Evolutionary conservation across 2,329 filamentous ascomycete genomes (phyloP).

Genomic region (Scytalidium sp.): DNA sequence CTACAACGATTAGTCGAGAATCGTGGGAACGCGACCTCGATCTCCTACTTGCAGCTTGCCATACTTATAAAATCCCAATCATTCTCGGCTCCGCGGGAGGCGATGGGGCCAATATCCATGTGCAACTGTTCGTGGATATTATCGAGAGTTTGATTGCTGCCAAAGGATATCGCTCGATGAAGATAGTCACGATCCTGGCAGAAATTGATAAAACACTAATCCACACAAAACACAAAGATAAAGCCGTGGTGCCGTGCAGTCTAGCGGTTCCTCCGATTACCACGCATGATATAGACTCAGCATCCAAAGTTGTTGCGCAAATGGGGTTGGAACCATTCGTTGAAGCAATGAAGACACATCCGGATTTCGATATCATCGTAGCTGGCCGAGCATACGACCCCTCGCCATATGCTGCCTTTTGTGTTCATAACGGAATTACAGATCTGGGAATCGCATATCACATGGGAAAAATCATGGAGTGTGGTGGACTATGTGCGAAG

Average conservation of each 20-base stretch:
- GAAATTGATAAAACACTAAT: slow-evolving; percentile 33
- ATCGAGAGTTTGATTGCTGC: slow-evolving; percentile 26
- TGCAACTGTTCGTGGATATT: slow-evolving; percentile 34
- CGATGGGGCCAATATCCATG: slow-evolving; percentile 42
- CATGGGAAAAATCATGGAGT: slow-evolving; percentile 56
- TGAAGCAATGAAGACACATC: slow-evolving; percentile 33
- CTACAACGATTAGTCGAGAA: slow-evolving; percentile 36
- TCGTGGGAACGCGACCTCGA: slow-evolving; percentile 31
- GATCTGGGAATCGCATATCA: slow-evolving; percentile 26
- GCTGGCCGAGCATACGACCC: slow-evolving; percentile 35
- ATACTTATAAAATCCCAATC: too few relatives aligned
- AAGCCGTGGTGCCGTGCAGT: slow-evolving; percentile 34
- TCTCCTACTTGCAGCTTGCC: slow-evolving; percentile 32
- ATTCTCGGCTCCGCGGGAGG: slow-evolving; percentile 44
- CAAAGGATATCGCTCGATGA: background rate
- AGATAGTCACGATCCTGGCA: slow-evolving; percentile 35
- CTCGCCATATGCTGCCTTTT: slow-evolving; percentile 35
- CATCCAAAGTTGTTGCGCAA: slow-evolving; percentile 38
- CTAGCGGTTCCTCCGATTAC: slow-evolving; percentile 38
- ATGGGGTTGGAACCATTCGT: slow-evolving; percentile 45
- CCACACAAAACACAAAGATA: slow-evolving; percentile 23
- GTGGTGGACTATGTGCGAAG: slow-evolving; percentile 37
- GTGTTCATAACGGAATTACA: slow-evolving; percentile 26
- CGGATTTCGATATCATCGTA: slow-evolving; percentile 37
- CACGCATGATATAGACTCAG: slow-evolving; percentile 32